phyloP scores from a whole-genome alignment of 1,139 yeast genomes.

The Schwanniomyces etchellsii region DNA sequence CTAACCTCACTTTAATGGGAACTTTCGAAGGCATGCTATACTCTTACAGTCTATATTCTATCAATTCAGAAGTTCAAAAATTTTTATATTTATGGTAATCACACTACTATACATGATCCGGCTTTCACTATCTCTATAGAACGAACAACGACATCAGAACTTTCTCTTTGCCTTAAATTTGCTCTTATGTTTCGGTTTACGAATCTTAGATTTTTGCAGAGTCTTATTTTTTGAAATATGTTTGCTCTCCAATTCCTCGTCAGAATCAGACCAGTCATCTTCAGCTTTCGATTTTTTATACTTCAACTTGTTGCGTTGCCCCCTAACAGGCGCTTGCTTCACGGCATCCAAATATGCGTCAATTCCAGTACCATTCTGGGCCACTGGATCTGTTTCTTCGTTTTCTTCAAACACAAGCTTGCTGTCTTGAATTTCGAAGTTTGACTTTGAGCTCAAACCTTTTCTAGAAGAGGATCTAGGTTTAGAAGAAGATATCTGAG shows the following conservation, averaged over 20 bases:
- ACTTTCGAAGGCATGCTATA: constrained; percentile 11
- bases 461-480: constrained; percentile 54
- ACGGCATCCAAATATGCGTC: constrained; percentile 94
- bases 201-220: constrained; percentile 20
- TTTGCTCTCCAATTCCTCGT: constrained; percentile 12
- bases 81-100: not conserved
- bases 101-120: constrained; percentile 2
- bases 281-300: constrained; percentile 61
- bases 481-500: constrained; percentile 81
- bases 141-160: constrained; percentile 31
- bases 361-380: constrained; percentile 51
- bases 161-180: constrained; percentile 57
- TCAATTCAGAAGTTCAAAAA: not conserved
- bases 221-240: constrained; percentile 8
- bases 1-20: constrained; percentile 61
- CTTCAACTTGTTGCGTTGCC: constrained; percentile 86
- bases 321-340: constrained; percentile 86
- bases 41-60: not conserved
- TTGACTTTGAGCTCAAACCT: constrained; percentile 38
- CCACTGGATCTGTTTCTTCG: constrained; percentile 41
- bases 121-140: too few relatives aligned
- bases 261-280: constrained; percentile 53
- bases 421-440: constrained; percentile 51
- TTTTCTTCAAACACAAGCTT: constrained; percentile 46
- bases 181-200: constrained; percentile 42